Conservation (phyloP, 192 early-diverging fungal species). For the Linnemannia schmuckeri region DNA sequence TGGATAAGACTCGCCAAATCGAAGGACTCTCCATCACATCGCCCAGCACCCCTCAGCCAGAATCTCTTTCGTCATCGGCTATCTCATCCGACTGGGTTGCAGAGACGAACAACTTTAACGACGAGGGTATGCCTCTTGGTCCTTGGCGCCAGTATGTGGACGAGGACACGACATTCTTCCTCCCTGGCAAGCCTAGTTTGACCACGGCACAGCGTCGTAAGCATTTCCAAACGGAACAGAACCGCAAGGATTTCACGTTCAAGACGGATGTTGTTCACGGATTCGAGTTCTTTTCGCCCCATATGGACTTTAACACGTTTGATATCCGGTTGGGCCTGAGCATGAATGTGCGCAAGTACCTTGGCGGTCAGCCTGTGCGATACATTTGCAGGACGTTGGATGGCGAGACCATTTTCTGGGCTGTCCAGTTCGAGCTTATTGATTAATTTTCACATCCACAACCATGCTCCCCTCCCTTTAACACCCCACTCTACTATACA, state of each 20-base stretch:
- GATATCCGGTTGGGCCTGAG: conserved; percentile 46
- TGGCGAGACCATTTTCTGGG: conserved; percentile 49
- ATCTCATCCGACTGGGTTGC: conserved; percentile 12
- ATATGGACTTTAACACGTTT: conserved; percentile 59
- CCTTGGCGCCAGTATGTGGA: conserved; percentile 40
- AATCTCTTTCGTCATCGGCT: conserved; percentile 23
- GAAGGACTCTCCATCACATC: conserved; percentile 3
- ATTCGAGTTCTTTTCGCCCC: conserved; percentile 57
- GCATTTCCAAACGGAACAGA: conserved; percentile 40
- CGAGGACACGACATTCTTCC: conserved; percentile 51
- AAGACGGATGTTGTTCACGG: conserved; percentile 50
- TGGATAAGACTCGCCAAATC: conserved; percentile 18
- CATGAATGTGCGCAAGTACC: conserved; percentile 49
- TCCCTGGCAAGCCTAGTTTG: conserved; percentile 23
- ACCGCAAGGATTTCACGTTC: conserved; percentile 42
- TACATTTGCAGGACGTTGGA: conserved; percentile 51
- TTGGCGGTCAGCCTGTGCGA: conserved; percentile 49
- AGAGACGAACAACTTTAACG: conserved; percentile 9
- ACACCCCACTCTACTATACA: not conserved
- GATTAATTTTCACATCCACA: conserved; percentile 12
- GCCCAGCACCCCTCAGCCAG: conserved; percentile 42
- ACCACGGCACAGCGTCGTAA: conserved; percentile 43
- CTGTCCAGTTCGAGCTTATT: conserved; percentile 51
- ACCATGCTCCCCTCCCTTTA: not conserved
- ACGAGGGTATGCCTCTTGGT: conserved; percentile 36